phyloP scores from a whole-genome alignment of 140 eudicot species.

The Cichorium intybus region DNA sequence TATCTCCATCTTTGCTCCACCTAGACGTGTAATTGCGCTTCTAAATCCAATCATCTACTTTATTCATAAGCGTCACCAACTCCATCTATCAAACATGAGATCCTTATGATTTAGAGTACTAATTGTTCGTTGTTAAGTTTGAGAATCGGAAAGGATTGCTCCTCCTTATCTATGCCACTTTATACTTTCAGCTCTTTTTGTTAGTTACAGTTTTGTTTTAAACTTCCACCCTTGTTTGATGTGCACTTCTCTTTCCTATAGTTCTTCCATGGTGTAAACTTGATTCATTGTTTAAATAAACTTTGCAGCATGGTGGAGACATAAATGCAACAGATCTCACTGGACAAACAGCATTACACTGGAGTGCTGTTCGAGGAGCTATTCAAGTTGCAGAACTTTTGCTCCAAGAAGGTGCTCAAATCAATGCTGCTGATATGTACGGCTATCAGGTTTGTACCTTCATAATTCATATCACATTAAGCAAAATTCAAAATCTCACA shows the following conservation, averaged over 20 bases:
- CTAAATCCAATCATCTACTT: background rate
- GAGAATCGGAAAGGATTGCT: background rate
- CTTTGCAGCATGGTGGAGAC: conserved; percentile 91
- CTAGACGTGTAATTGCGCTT: background rate
- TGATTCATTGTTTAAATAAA: too few species aligned
- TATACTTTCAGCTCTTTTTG: too few species aligned
- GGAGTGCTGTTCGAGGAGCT: conserved; percentile 99
- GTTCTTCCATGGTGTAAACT: too few species aligned
- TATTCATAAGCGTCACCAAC: background rate
- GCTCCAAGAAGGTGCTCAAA: conserved; percentile 89
- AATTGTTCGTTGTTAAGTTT: background rate
- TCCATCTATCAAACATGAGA: background rate
- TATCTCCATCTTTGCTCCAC: background rate
- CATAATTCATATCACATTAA: conserved; percentile 16
- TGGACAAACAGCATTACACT: conserved; percentile 98
- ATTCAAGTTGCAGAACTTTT: conserved; percentile 90
- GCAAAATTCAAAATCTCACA: background rate
- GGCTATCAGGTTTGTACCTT: conserved; percentile 87
- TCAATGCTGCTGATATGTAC: conserved; percentile 74
- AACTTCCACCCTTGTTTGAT: too few species aligned
- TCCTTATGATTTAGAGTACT: background rate
- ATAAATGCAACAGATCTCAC: conserved; percentile 87
- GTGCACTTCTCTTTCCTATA: too few species aligned
- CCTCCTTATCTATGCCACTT: too few species aligned
- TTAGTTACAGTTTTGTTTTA: too few species aligned